Evolutionary conservation across 139 green algal genomes (phyloP).

Genomic region (Chlorella vulgaris): DNA sequence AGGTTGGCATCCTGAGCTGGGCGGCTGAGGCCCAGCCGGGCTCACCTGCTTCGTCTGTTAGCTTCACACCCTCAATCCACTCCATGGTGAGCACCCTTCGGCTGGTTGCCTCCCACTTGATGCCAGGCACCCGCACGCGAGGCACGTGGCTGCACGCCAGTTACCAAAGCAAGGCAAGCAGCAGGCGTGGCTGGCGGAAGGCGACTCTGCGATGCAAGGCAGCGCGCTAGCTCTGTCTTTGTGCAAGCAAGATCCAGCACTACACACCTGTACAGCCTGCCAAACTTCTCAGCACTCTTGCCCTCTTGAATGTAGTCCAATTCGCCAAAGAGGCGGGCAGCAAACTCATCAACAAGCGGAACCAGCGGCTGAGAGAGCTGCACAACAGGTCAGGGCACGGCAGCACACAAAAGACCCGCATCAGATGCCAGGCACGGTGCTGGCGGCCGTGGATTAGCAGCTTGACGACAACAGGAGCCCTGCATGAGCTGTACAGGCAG

Average conservation of each 20-base stretch:
- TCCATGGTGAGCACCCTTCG: constrained; percentile 92
- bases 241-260: no score
- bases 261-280: constrained; percentile 63
- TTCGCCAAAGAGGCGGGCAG: constrained; percentile 91
- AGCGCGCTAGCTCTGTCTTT: background rate
- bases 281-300: constrained; percentile 88
- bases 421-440: no score
- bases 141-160: constrained; percentile 33
- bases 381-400: background rate
- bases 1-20: no score
- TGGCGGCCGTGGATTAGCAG: no score
- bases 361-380: constrained; percentile 79
- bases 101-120: constrained; percentile 75
- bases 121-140: constrained; percentile 73
- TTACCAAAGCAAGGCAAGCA: background rate
- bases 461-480: no score
- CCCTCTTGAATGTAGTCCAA: constrained; percentile 95
- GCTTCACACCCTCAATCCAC: constrained; percentile 97
- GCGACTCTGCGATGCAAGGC: no score
- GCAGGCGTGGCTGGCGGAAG: background rate
- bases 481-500: no score
- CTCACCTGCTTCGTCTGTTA: constrained; percentile 73
- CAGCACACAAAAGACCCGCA: no score
- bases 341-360: constrained; percentile 97
- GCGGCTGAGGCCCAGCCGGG: background rate